These are phyloP conservation scores for Backusella circina DNA, from an alignment of 192 early-diverging fungal species.

Conservation along the genomic window DNA sequence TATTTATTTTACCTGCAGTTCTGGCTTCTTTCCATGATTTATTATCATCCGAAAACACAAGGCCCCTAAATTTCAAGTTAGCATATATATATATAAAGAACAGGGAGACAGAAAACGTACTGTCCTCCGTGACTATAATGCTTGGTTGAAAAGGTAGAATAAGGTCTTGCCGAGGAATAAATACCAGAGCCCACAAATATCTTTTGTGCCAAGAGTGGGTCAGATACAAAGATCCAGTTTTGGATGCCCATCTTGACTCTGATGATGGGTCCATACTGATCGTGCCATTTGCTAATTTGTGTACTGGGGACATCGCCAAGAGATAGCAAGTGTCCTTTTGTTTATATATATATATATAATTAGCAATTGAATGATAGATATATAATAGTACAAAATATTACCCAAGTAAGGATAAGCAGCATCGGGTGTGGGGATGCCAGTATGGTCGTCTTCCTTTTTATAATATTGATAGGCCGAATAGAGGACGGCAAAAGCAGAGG, in stretches of 20 bases:
- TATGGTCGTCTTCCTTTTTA: neutral
- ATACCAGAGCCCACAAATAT: slow-evolving; percentile 1
- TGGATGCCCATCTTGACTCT: slow-evolving; percentile 8
- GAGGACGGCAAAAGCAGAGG: neutral
- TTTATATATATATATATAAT: neutral
- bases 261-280: slow-evolving; percentile 7
- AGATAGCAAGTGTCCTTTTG: neutral
- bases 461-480: neutral
- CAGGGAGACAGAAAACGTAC: neutral
- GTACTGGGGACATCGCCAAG: neutral
- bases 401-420: neutral
- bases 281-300: slow-evolving; percentile 8
- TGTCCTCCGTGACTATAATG: neutral
- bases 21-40: neutral
- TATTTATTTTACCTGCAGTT: slow-evolving; percentile 6
- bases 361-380: neutral
- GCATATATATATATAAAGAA: neutral
- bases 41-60: neutral
- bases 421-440: neutral
- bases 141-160: neutral
- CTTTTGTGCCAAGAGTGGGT: neutral
- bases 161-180: neutral
- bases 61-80: neutral
- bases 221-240: slow-evolving; percentile 8
- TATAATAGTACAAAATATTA: neutral